Evolutionary conservation across 345 rosid genomes (phyloP), one percentile per base, ranked within the genome.

Genomic region (Populus deltoides): DNA sequence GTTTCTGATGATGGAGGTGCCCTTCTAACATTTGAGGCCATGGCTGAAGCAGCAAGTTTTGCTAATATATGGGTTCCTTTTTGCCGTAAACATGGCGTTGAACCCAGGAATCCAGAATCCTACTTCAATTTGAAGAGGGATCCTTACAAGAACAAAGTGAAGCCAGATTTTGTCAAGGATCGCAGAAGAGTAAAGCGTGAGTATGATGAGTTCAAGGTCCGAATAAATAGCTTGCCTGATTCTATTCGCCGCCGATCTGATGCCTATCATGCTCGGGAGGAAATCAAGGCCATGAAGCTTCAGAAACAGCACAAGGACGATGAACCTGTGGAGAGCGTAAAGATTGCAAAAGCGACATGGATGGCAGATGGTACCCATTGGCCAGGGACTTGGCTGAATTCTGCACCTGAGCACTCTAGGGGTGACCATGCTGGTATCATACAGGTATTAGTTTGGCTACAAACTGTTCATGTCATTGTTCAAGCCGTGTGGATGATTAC

Each of bases 11-110:
- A 96, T 85, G 99, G 99, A 57, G 97, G 98, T 31, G 97, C 99
- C 1, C 98, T 96, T 85, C 88, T 95, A 43, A 95, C 99, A 2
- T 95, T 95, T 68, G 99, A 95, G 86, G 99, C 99, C 68, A 95
- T 95, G 99, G 99, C 99, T 38, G 99, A 95, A 87, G 99, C 97
- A 39, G 99, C 99, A n/a, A 95, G 99, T 81, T 95, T 91, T 78
- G 97, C 99, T 69, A 91, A 95, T 79, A 67, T 83, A 7, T 95
- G 99, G 99, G 98, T 92, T 80, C 99, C 99, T 3, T 95, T 95
- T 68, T 95, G 99, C 79, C 96, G 99, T 63, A 95, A 95, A 82
- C 99, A 95, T 84, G 78, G 62, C 66, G 89, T 95, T 13, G 98
- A 93, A 89, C 99, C 99, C 22, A 91, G 99, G 84, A 95, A 93